These are phyloP conservation scores for Carex sylvatica DNA, from an alignment of 202 grass and related monocot species.

Conservation along the genomic window DNA sequence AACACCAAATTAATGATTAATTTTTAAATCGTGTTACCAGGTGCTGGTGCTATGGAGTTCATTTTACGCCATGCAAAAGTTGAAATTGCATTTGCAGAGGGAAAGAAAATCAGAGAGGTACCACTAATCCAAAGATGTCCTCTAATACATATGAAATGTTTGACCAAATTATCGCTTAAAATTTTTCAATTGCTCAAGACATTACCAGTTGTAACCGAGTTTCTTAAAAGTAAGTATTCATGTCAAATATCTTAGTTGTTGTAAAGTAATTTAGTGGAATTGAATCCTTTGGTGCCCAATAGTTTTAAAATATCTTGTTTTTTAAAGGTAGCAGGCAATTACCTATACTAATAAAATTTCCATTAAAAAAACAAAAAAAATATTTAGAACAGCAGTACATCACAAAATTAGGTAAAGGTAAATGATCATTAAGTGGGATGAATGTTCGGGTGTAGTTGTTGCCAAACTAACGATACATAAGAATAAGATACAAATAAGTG, in stretches of 20 bases:
- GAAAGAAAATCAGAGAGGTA: conserved; percentile 96
- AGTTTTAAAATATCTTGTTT: not conserved
- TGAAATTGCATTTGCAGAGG: conserved; percentile 86
- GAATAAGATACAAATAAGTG: too few species aligned
- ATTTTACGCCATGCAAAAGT: conserved; percentile 91
- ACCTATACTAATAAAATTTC: too few species aligned
- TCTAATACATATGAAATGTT: not conserved
- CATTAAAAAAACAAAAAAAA: too few species aligned
- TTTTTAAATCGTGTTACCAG: conserved; percentile 33
- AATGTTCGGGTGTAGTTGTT: too few species aligned
- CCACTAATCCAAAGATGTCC: not conserved
- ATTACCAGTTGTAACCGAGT: conserved; percentile 54
- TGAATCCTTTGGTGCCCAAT: not conserved
- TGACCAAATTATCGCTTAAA: conserved; percentile 8
- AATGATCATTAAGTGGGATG: too few species aligned
- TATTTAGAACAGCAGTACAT: too few species aligned
- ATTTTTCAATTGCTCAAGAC: conserved; percentile 78
- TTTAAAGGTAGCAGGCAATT: too few species aligned
- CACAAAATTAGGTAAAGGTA: too few species aligned
- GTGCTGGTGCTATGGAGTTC: conserved; percentile 85
- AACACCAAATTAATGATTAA: conserved; percentile 17
- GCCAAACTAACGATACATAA: too few species aligned
- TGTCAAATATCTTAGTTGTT: not conserved
- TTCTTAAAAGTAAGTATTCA: conserved; percentile 70
- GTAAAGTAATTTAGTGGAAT: not conserved